Percentiles rank a stretch among this genome's conserved stretches.
Conservation (phyloP, 2,329 filamentous ascomycete genomes). For the Neurospora sp. region DNA sequence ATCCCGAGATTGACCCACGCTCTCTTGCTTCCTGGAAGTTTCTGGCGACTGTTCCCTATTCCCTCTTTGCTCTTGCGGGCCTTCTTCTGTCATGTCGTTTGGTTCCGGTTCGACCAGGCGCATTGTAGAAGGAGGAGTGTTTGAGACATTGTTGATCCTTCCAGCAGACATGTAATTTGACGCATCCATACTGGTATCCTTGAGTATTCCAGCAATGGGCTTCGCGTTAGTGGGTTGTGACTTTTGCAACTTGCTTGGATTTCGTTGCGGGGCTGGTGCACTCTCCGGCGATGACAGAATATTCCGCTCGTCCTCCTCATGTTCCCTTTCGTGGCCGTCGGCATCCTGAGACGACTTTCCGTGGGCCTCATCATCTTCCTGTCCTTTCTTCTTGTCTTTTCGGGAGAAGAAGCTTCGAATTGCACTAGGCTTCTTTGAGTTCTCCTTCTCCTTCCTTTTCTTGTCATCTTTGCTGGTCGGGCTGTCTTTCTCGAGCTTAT, state of each 20-base stretch:
- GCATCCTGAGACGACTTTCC: slow-evolving; percentile 51
- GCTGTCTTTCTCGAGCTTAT: slow-evolving; percentile 59
- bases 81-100: slow-evolving; percentile 12
- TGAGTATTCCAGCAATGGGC: slow-evolving; percentile 20
- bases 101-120: slow-evolving; percentile 42
- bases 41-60: slow-evolving; percentile 21
- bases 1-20: slow-evolving; percentile 25
- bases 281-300: slow-evolving; percentile 38
- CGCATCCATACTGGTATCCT: slow-evolving; percentile 30
- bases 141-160: slow-evolving; percentile 42
- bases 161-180: slow-evolving; percentile 32
- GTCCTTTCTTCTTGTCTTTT: slow-evolving; percentile 48
- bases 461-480: slow-evolving; percentile 55
- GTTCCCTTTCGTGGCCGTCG: slow-evolving; percentile 35
- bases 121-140: slow-evolving; percentile 47
- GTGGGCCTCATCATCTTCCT: slow-evolving; percentile 50
- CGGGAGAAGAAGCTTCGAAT: slow-evolving; percentile 54
- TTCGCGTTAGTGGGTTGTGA: slow-evolving; percentile 42
- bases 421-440: slow-evolving; percentile 50
- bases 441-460: slow-evolving; percentile 64
- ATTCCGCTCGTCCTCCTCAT: slow-evolving; percentile 28
- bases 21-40: slow-evolving; percentile 31
- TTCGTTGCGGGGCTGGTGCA: slow-evolving; percentile 36
- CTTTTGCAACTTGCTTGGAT: slow-evolving; percentile 63
- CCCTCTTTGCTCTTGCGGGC: slow-evolving; percentile 21